Conservation (phyloP, 257 asterid species). For the Gardenia jasminoides region DNA sequence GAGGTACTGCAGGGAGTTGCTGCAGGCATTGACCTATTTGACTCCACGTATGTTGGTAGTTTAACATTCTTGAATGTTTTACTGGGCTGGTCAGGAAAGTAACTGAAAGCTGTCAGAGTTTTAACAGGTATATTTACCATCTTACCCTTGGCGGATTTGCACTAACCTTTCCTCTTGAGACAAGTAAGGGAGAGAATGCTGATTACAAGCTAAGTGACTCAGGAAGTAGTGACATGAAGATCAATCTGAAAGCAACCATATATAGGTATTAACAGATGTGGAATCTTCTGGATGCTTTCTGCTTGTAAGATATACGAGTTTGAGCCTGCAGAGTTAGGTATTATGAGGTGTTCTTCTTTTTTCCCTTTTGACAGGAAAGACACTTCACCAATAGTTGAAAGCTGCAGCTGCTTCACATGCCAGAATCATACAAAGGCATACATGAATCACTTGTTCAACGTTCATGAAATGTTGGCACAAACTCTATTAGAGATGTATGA, state of each 20-base stretch:
- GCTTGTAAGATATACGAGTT: background rate
- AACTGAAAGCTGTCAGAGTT: background rate
- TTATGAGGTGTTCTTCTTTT: background rate
- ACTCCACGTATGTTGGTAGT: slow-evolving; percentile 64
- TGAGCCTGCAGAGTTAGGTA: no score
- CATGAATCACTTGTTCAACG: slow-evolving; percentile 83
- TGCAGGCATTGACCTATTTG: slow-evolving; percentile 88
- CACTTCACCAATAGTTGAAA: slow-evolving; percentile 52
- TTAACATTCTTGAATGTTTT: slow-evolving; percentile 6
- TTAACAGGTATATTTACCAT: slow-evolving; percentile 72
- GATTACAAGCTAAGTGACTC: slow-evolving; percentile 39
- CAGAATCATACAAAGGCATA: slow-evolving; percentile 88
- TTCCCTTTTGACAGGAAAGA: slow-evolving; percentile 63
- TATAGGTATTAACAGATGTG: slow-evolving; percentile 49
- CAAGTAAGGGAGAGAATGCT: slow-evolving; percentile 27
- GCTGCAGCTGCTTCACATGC: slow-evolving; percentile 81
- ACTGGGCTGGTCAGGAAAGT: background rate
- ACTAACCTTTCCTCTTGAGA: slow-evolving; percentile 55
- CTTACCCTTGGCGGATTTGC: slow-evolving; percentile 92
- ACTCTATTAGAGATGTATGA: slow-evolving; percentile 85
- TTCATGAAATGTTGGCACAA: slow-evolving; percentile 93
- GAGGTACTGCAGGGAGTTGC: slow-evolving; percentile 96
- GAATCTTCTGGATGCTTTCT: background rate
- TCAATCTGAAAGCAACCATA: slow-evolving; percentile 79
- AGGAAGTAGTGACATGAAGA: slow-evolving; percentile 62